These are phyloP conservation scores for Fusarium subtropicale DNA, from an alignment of 2,329 filamentous ascomycete species.

Conservation along the genomic window DNA sequence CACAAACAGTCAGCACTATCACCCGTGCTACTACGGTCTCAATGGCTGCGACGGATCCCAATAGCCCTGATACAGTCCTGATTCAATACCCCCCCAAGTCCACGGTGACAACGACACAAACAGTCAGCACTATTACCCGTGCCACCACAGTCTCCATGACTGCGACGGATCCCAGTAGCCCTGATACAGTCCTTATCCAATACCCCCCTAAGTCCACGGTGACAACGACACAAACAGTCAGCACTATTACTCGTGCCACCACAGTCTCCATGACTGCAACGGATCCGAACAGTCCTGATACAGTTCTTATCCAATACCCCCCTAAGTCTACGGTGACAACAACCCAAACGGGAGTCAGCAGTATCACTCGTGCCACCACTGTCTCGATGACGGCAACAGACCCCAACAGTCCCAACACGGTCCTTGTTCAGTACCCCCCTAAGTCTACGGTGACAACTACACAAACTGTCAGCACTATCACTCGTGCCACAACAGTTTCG, in stretches of 20 bases:
- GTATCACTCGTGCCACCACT: background rate
- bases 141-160: background rate
- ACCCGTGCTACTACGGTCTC: background rate
- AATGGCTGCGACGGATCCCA: background rate
- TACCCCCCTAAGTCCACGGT: background rate
- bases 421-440: background rate
- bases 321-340: no score
- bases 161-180: no score
- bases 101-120: no score
- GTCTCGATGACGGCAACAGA: background rate
- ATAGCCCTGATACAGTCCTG: constrained; percentile 2
- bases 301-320: constrained; percentile 6
- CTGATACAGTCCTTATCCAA: no score
- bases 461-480: constrained; percentile 3
- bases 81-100: background rate
- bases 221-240: constrained; percentile 9
- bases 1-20: constrained; percentile 6
- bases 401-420: background rate
- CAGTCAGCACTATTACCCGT: background rate
- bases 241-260: constrained; percentile 1
- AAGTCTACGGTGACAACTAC: constrained; percentile 12
- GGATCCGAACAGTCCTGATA: background rate
- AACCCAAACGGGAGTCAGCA: background rate
- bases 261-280: background rate
- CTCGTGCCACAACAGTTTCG: background rate